phyloP scores from a whole-genome alignment of 2,329 filamentous ascomycete species.

The Aspergillus ochraceus region DNA sequence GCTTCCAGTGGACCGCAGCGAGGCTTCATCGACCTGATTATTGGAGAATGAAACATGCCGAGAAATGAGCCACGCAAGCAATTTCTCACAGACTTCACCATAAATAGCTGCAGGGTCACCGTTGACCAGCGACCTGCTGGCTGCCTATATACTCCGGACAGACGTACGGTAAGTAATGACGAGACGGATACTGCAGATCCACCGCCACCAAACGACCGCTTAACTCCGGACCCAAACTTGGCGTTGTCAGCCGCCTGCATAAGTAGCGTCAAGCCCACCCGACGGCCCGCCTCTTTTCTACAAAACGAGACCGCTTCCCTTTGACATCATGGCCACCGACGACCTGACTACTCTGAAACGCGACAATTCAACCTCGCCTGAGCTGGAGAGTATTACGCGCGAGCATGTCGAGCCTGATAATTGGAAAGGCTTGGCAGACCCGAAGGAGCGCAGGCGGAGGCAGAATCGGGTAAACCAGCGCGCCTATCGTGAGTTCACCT shows the following conservation, averaged over 20 bases:
- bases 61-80: too few relatives aligned
- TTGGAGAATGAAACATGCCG: too few relatives aligned
- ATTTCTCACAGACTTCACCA: too few relatives aligned
- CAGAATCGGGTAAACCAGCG: constrained; percentile 33
- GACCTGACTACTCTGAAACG: constrained; percentile 22
- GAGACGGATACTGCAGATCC: background rate
- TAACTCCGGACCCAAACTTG: background rate
- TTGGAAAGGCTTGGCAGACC: constrained; percentile 25
- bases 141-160: background rate
- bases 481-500: constrained; percentile 22
- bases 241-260: background rate
- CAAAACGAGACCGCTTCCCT: background rate
- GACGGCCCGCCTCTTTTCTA: background rate
- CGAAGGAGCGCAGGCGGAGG: constrained; percentile 25
- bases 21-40: too few relatives aligned
- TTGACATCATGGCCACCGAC: background rate
- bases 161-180: background rate
- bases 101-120: too few relatives aligned
- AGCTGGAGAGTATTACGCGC: background rate
- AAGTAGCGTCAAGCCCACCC: background rate
- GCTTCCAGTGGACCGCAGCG: too few relatives aligned
- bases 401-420: constrained; percentile 11
- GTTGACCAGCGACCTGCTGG: too few relatives aligned
- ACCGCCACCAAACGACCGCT: background rate
- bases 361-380: background rate